These are phyloP conservation scores for Phytopythium montanum DNA, from an alignment of 352 stramenopile genomes.

Conservation along the genomic window DNA sequence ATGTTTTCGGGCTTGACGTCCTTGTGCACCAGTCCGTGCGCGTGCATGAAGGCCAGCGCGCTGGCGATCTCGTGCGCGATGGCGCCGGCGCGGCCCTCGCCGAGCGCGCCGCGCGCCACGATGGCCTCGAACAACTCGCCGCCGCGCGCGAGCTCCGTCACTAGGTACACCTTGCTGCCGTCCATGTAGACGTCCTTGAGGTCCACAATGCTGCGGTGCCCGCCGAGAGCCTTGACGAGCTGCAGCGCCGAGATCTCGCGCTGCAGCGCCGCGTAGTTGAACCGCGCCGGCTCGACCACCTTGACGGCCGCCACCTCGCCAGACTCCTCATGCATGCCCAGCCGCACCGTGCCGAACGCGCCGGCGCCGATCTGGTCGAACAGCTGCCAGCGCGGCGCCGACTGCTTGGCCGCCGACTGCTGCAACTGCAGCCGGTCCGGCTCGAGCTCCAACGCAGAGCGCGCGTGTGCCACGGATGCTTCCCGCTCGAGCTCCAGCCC, in stretches of 20 bases:
- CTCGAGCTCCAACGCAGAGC: conserved; percentile 30
- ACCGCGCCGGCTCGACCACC: conserved; percentile 43
- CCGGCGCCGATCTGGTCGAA: conserved; percentile 71
- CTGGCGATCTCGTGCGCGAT: conserved; percentile 55
- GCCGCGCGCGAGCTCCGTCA: conserved; percentile 85
- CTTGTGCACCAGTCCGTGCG: conserved; percentile 71
- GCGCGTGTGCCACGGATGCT: conserved; percentile 25
- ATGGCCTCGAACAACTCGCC: conserved; percentile 92
- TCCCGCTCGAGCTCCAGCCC: conserved; percentile 30
- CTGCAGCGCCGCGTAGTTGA: conserved; percentile 51
- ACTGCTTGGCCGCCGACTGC: not conserved
- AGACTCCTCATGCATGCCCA: conserved; percentile 64
- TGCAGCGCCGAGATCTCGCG: conserved; percentile 70
- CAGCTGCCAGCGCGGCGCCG: conserved; percentile 48
- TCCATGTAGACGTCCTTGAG: conserved; percentile 83
- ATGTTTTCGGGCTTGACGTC: conserved; percentile 87
- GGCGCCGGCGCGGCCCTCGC: conserved; percentile 40
- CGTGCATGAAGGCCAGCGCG: conserved; percentile 68
- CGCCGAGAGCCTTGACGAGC: conserved; percentile 67
- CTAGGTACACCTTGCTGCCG: conserved; percentile 72
- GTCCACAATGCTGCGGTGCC: conserved; percentile 85
- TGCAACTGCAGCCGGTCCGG: conserved; percentile 3
- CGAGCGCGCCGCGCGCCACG: conserved; percentile 56
- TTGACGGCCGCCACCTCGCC: conserved; percentile 75
- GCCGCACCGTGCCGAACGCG: conserved; percentile 64